Conservation (phyloP, 352 stramenopile genomes). For the Plasmopara muralis region DNA sequence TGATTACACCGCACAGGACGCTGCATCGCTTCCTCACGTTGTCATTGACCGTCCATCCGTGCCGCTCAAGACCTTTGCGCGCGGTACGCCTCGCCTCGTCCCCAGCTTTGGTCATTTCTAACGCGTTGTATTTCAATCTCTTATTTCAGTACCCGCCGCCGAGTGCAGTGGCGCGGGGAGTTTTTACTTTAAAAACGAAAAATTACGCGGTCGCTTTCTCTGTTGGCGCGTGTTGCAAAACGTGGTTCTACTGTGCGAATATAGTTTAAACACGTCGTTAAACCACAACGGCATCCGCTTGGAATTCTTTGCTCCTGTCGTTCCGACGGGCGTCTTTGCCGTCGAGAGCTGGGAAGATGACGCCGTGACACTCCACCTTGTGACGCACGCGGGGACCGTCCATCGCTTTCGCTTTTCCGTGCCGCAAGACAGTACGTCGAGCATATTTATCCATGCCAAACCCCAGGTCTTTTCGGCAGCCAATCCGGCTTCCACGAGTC, state of each 20-base stretch:
- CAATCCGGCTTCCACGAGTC: constrained; percentile 28
- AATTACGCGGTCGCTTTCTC: constrained; percentile 59
- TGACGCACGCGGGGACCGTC: constrained; percentile 62
- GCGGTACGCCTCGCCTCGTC: constrained; percentile 19
- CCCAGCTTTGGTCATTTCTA: constrained; percentile 9
- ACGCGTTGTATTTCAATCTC: constrained; percentile 1
- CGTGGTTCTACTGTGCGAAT: constrained; percentile 64
- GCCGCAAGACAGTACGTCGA: constrained; percentile 20
- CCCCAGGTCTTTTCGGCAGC: constrained; percentile 33
- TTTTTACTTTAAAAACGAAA: constrained; percentile 72
- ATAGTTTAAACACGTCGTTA: constrained; percentile 57
- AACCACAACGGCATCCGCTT: constrained; percentile 47
- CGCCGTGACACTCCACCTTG: constrained; percentile 49
- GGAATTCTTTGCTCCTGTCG: constrained; percentile 51
- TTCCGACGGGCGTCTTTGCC: constrained; percentile 46
- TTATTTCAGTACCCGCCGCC: constrained; percentile 41
- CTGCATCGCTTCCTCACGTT: constrained; percentile 21
- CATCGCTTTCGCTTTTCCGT: constrained; percentile 61
- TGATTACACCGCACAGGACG: constrained; percentile 20
- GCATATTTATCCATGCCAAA: constrained; percentile 51
- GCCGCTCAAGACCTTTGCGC: constrained; percentile 49
- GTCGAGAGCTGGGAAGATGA: constrained; percentile 60
- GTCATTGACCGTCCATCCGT: constrained; percentile 27
- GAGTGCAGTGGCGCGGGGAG: constrained; percentile 58
- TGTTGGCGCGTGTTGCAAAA: constrained; percentile 75